Evolutionary conservation across 768 basidiomycete species (phyloP), one percentile per base, ranked within the genome.

Genomic region (Serpula lacrymans): DNA sequence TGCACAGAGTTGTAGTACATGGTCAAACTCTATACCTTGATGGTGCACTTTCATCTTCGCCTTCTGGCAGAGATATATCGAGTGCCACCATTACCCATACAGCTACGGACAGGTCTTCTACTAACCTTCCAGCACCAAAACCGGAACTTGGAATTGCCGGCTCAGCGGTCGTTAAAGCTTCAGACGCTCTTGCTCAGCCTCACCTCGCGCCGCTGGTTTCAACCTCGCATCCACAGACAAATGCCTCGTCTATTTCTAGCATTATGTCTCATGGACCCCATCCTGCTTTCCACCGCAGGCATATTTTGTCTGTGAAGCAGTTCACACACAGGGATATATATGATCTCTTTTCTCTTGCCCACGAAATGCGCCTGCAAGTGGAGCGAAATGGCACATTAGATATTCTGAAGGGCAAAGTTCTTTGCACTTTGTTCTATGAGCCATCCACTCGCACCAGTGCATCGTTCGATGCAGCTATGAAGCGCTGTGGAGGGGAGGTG

Each of bases 391-490:
- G 93, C 2, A 75, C 78, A 1, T 71, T 97, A 41, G 92, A 98
- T 50, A 80, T 96, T 43, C 72, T 98, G 32, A 88, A 84, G 48
- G 95, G 95, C 26, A 88, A 85, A 45, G 84, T 99, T 1, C 75
- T 99, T 5, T 91, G 86, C 58, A 93, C 83, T 16, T 60, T 94
- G 26, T 99, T 99, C 74, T 99, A 92, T 61, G 96, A 99, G 60
- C 89, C 95, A 1, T 96, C 93, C 3, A 99, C 96, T 3, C 77
- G 96, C 24, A 99, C 96, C 3, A 92, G 89, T 47, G 77, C 87
- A 4, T 97, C 95, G 7, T 99, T 99, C 54, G 95, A 99, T 58
- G 86, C 95, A 2, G 96, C 96, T 9, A 99, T 98, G 96, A 95
- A 96, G 63, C 81, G 96, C 36, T 92, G 92, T 54, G 96, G 96